Percentiles rank a stretch among this genome's conserved stretches.
These are phyloP conservation scores for Vanilla planifolia DNA, from an alignment of 106 monocot species.

Conservation along the genomic window DNA sequence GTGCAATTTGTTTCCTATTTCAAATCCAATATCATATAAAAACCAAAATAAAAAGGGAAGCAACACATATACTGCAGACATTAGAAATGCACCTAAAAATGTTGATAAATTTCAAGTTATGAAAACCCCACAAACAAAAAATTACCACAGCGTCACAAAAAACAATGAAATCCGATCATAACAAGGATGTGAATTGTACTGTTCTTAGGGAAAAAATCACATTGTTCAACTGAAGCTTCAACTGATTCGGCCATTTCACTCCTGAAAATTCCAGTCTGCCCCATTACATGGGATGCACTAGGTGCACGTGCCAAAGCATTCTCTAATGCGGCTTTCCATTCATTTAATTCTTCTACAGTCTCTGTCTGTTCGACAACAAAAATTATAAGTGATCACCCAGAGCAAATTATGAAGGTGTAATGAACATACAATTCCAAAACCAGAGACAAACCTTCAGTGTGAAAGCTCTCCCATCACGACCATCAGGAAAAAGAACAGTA, in stretches of 20 bases:
- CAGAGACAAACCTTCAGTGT: slow-evolving; percentile 64
- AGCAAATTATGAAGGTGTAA: background rate
- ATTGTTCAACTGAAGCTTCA: slow-evolving; percentile 60
- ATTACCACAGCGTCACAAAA: too few species aligned
- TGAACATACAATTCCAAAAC: slow-evolving; percentile 2
- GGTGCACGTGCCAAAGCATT: slow-evolving; percentile 85
- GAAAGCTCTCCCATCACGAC: slow-evolving; percentile 76
- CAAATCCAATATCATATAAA: too few species aligned
- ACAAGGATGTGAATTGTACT: too few species aligned
- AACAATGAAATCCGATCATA: too few species aligned
- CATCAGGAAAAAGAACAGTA: slow-evolving; percentile 86
- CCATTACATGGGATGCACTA: slow-evolving; percentile 36
- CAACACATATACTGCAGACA: too few species aligned
- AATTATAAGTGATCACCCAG: slow-evolving; percentile 6
- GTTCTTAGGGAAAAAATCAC: slow-evolving; percentile 41
- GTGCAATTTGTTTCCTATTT: too few species aligned
- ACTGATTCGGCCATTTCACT: slow-evolving; percentile 46
- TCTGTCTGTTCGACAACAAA: slow-evolving; percentile 59
- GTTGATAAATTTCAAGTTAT: too few species aligned
- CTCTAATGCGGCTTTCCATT: slow-evolving; percentile 92
- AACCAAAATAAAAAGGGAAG: too few species aligned
- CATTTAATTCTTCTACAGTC: slow-evolving; percentile 73
- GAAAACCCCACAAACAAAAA: too few species aligned
- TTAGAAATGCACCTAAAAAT: too few species aligned
- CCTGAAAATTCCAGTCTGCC: slow-evolving; percentile 55